Evolutionary conservation across 345 rosid species (phyloP).

Genomic region (Gossypium raimondii): DNA sequence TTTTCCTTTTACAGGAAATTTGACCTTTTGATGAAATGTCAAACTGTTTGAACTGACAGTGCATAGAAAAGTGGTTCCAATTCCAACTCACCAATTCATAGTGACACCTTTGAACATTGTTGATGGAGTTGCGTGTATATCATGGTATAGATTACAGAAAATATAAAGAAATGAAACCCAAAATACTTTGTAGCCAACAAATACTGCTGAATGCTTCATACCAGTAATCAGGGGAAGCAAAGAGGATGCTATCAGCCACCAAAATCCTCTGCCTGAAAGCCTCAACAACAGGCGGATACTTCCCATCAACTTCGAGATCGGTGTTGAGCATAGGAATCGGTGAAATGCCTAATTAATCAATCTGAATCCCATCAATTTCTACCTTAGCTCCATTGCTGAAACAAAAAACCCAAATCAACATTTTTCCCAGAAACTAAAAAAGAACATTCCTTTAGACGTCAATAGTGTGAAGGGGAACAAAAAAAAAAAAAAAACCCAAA

Average conservation of each 20-base stretch:
- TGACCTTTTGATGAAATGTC: too few relatives aligned
- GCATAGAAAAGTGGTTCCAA: too few relatives aligned
- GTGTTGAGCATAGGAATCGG: conserved; percentile 64
- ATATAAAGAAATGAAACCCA: too few relatives aligned
- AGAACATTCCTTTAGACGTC: not conserved
- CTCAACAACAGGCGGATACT: conserved; percentile 13
- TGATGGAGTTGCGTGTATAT: too few relatives aligned
- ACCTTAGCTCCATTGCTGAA: conserved; percentile 46
- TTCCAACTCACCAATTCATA: too few relatives aligned
- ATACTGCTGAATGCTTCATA: too few relatives aligned
- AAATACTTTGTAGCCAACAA: too few relatives aligned
- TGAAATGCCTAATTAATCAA: conserved; percentile 55
- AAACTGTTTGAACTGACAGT: too few relatives aligned
- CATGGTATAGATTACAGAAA: too few relatives aligned
- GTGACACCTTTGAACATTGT: too few relatives aligned
- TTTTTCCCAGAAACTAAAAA: not conserved
- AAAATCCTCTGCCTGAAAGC: conserved; percentile 17
- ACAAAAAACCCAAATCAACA: not conserved
- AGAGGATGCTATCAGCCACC: not conserved
- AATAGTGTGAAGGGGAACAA: not conserved
- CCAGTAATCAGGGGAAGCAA: not conserved
- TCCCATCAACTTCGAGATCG: conserved; percentile 25
- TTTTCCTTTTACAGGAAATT: too few relatives aligned
- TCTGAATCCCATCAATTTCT: conserved; percentile 40
- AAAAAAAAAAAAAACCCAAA: not conserved